A percentile compares a stretch with the other conserved stretches of the same genome.
Evolutionary conservation across 805 yeast species (phyloP).

Genomic region (Candida silvatica): DNA sequence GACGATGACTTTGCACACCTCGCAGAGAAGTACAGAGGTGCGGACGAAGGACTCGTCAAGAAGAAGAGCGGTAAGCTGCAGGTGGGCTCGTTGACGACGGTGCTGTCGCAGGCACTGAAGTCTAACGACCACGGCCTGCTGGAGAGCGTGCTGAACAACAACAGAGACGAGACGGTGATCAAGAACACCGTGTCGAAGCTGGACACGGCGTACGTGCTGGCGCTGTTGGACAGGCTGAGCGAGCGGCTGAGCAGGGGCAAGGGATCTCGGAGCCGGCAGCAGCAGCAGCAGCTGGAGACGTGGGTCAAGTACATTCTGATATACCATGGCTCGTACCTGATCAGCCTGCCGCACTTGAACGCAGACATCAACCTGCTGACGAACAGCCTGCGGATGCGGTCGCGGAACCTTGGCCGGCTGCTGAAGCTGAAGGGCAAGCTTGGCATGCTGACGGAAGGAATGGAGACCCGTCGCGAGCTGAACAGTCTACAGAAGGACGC

Average conservation of each 20-base stretch:
- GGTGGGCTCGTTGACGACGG: slow-evolving; percentile 72
- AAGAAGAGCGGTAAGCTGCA: slow-evolving; percentile 40
- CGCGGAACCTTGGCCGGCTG: slow-evolving; percentile 39
- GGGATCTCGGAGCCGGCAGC: slow-evolving; percentile 6
- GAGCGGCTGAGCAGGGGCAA: slow-evolving; percentile 43
- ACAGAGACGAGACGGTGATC: slow-evolving; percentile 41
- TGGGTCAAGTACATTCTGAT: slow-evolving; percentile 52
- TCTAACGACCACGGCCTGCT: slow-evolving; percentile 80
- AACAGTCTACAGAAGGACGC: slow-evolving; percentile 24
- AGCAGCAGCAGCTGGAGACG: slow-evolving; percentile 39
- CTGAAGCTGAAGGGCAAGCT: slow-evolving; percentile 44
- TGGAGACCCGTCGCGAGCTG: slow-evolving; percentile 33
- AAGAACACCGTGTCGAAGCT: slow-evolving; percentile 41
- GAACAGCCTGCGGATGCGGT: slow-evolving; percentile 38
- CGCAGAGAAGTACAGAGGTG: slow-evolving; percentile 42
- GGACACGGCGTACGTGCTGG: slow-evolving; percentile 39
- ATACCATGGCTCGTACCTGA: slow-evolving; percentile 43
- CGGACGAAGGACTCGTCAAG: slow-evolving; percentile 11
- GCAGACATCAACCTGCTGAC: slow-evolving; percentile 36
- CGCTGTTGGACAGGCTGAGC: slow-evolving; percentile 41
- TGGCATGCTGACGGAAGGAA: slow-evolving; percentile 35
- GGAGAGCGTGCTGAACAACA: slow-evolving; percentile 63
- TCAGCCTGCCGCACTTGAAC: slow-evolving; percentile 36
- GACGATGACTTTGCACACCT: slow-evolving; percentile 27
- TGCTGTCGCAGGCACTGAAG: slow-evolving; percentile 82